These are phyloP conservation scores for Clitopilus hobsonii DNA, from an alignment of 768 basidiomycete species.

Conservation along the genomic window DNA sequence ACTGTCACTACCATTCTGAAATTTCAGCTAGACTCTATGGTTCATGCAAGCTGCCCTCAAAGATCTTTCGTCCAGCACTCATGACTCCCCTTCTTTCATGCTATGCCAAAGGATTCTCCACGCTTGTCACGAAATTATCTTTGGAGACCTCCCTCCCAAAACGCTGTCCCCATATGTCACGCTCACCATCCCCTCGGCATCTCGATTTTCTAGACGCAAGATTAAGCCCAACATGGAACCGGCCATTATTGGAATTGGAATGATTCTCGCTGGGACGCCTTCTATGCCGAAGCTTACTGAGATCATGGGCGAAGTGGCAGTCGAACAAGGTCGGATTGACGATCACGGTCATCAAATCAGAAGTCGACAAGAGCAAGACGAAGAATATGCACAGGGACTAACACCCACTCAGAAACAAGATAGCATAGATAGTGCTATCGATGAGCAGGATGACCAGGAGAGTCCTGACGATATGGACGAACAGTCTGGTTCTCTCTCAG, in stretches of 20 bases:
- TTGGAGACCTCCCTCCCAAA: conserved; percentile 75
- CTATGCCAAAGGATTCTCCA: conserved; percentile 91
- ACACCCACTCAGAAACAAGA: conserved; percentile 14
- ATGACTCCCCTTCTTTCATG: conserved; percentile 73
- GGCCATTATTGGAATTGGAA: conserved; percentile 79
- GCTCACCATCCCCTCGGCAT: conserved; percentile 42
- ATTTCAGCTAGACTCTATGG: conserved; percentile 76
- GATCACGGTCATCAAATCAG: conserved; percentile 48
- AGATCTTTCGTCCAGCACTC: conserved; percentile 60
- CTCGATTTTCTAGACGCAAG: conserved; percentile 52
- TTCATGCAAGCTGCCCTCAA: conserved; percentile 95
- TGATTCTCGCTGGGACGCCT: conserved; percentile 71
- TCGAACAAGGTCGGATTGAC: conserved; percentile 84
- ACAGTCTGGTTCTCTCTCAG: conserved; percentile 7
- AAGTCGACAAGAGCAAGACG: conserved; percentile 44
- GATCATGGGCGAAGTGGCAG: conserved; percentile 75
- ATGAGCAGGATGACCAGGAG: conserved; percentile 42
- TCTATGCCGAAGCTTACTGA: conserved; percentile 72
- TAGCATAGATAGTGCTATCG: conserved; percentile 26
- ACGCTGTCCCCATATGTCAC: conserved; percentile 64
- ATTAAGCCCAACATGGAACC: conserved; percentile 73
- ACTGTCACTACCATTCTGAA: conserved; percentile 3
- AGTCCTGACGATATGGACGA: conserved; percentile 23
- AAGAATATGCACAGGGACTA: conserved; percentile 30
- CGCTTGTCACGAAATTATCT: conserved; percentile 94